Base-by-base conservation (phyloP, 139 green algal genomes). In the Parachlorella kessleri region DNA sequence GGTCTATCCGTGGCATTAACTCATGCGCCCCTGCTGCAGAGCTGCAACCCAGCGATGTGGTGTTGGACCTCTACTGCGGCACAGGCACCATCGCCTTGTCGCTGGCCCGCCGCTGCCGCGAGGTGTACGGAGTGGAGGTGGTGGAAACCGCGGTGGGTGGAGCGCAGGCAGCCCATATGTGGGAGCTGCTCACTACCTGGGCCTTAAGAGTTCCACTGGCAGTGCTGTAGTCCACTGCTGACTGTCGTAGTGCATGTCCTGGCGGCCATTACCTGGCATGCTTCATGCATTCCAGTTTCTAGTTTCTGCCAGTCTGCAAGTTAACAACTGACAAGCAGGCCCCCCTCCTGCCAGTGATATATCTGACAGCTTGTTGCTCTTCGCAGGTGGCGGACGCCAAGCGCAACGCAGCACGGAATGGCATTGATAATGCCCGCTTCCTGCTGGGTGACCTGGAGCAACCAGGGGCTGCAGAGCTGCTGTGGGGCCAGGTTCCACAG, bases 51-150 rank as follows among this genome's bases (percentile, higher is more conserved):
- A 55, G 32, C 39, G 84, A 93, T 72, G 30, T 90, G 76, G 63
- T 98, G 40, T 84, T 98, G 68, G 94, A 98, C 83, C 87, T 98
- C 2, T 98, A 94, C 84, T 98, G 92, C 76, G 95, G 95, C 41
- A 93, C 93, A 6, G 95, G 95, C 38, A 91, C 90, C 30, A 95
- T 98, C 67, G 93, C 87, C 0, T 78, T 98, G 28, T 88, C 79
- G 9, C 82, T 98, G 70, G 95, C 95, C 4, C 3, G 5, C 1
- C 48, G 75, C 1, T 91, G 83, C 72, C 3, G 4, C 2, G 10
- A 66, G 35, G 88, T 93, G n/a, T 42, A 87, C 1, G 91, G 92
- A 1, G 72, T 94, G 21, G 92, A 96, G 80, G 78, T 80, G 38
- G 54, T 28, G 14, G 5, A 75, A 33, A 40, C 66, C 0, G 83